Conservation (phyloP, 2,329 filamentous ascomycete genomes). For the Helminthosporium solani region DNA sequence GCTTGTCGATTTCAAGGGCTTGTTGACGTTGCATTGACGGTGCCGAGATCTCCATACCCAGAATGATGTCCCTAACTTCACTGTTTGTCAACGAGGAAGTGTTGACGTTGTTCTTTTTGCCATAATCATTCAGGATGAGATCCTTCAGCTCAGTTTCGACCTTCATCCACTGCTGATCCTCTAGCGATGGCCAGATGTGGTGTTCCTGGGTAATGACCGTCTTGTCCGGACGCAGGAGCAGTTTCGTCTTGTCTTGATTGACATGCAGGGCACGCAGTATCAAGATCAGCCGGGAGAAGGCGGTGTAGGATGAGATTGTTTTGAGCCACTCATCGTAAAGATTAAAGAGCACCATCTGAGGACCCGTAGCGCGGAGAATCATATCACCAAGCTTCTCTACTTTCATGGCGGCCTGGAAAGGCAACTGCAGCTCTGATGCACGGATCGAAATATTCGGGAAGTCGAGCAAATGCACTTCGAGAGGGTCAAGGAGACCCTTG, state of each 20-base stretch:
- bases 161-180: constrained; percentile 98
- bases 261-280: constrained; percentile 95
- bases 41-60: constrained; percentile 99
- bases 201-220: constrained; percentile 97
- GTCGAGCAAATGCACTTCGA: constrained; percentile 95
- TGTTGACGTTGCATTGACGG: constrained; percentile 98
- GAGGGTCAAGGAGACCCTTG: constrained; percentile 93
- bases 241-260: constrained; percentile 97
- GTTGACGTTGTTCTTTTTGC: constrained; percentile 99
- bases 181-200: constrained; percentile 94
- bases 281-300: constrained; percentile 90
- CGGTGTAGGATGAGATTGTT: constrained; percentile 97
- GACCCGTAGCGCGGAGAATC: constrained; percentile 95
- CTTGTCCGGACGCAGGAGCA: constrained; percentile 93
- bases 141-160: constrained; percentile 96
- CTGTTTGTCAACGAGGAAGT: constrained; percentile 93
- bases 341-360: constrained; percentile 99
- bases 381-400: constrained; percentile 99
- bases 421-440: constrained; percentile 92
- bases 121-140: constrained; percentile 95
- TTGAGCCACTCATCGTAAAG: constrained; percentile 99
- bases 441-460: constrained; percentile 99
- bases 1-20: constrained; percentile 97
- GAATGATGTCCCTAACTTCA: constrained; percentile 96
- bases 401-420: constrained; percentile 99